Percentiles rank a stretch among this genome's conserved stretches.
Evolutionary conservation across 805 yeast species (phyloP).

Genomic region (Yarrowia keelungensis): DNA sequence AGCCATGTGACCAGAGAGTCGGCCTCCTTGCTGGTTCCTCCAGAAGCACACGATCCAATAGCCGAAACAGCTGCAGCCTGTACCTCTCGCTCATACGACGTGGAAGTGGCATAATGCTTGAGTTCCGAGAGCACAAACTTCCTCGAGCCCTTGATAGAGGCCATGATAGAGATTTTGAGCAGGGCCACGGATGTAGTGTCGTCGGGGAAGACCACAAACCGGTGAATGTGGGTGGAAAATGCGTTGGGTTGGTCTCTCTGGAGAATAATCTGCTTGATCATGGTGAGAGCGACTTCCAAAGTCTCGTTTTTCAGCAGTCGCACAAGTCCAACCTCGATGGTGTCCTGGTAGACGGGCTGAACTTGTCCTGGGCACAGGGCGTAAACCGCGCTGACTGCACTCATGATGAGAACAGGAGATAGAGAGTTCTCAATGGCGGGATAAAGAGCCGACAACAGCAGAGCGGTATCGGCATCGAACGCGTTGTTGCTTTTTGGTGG

Average conservation of each 20-base stretch:
- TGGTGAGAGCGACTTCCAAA: constrained; percentile 14
- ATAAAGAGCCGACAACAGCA: constrained; percentile 53
- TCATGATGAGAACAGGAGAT: constrained; percentile 26
- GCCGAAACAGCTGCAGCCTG: constrained; percentile 63
- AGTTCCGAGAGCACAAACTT: constrained; percentile 55
- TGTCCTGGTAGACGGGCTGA: constrained; percentile 9
- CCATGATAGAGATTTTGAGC: constrained; percentile 25
- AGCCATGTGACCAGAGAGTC: constrained; percentile 65
- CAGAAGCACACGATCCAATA: constrained; percentile 65
- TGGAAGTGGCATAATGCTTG: constrained; percentile 58
- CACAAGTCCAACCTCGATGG: constrained; percentile 19
- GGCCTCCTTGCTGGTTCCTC: constrained; percentile 44
- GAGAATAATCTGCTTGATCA: constrained; percentile 18
- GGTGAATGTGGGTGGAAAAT: constrained; percentile 16
- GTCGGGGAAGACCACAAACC: constrained; percentile 34
- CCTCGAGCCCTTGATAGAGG: constrained; percentile 15
- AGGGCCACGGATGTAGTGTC: constrained; percentile 15
- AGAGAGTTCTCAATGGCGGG: constrained; percentile 8
- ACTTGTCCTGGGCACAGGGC: constrained; percentile 20
- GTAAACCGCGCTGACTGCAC: constrained; percentile 14
- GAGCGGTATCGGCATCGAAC: constrained; percentile 59
- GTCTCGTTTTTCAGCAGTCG: constrained; percentile 19
- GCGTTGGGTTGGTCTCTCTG: constrained; percentile 32
- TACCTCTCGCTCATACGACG: constrained; percentile 44
- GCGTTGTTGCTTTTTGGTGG: constrained; percentile 49